A percentile compares a stretch with the other conserved stretches of the same genome.
These are phyloP conservation scores for Pichia nakasei DNA, from an alignment of 805 yeast species.

Conservation along the genomic window DNA sequence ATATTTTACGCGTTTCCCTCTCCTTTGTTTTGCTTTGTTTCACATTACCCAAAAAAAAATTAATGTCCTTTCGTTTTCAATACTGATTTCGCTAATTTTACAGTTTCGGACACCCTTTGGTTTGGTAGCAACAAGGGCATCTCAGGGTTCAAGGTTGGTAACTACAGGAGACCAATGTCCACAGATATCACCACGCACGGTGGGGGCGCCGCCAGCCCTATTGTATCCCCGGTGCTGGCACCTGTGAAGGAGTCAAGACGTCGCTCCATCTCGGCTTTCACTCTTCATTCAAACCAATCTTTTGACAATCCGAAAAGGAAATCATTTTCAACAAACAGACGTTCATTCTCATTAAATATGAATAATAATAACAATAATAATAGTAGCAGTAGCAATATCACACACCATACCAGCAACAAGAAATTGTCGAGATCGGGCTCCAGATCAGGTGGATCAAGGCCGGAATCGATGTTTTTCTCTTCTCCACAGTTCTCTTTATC, in stretches of 20 bases:
- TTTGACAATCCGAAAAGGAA: slow-evolving; percentile 6
- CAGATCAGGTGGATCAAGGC: neutral
- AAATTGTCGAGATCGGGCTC: neutral
- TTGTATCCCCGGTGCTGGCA: neutral
- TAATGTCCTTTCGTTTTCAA: too few relatives aligned
- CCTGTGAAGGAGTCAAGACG: neutral
- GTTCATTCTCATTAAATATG: neutral
- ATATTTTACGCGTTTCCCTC: too few relatives aligned
- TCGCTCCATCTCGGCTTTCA: slow-evolving; percentile 5
- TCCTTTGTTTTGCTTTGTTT: too few relatives aligned
- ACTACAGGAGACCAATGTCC: too few relatives aligned
- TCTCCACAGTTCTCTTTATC: slow-evolving; percentile 8
- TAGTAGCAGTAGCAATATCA: too few relatives aligned
- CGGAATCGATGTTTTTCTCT: slow-evolving; percentile 5
- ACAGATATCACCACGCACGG: too few relatives aligned
- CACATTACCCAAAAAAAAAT: too few relatives aligned
- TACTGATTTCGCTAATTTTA: too few relatives aligned
- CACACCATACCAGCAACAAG: neutral
- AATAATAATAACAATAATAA: neutral
- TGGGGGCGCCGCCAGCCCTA: too few relatives aligned
- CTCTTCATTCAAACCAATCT: slow-evolving; percentile 1
- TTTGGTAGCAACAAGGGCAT: too few relatives aligned
- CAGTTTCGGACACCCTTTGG: too few relatives aligned
- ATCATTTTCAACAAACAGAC: slow-evolving; percentile 5
- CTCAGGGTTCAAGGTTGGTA: too few relatives aligned